phyloP scores from a whole-genome alignment of 2,329 filamentous ascomycete species.

The Calonectria honghensis region DNA sequence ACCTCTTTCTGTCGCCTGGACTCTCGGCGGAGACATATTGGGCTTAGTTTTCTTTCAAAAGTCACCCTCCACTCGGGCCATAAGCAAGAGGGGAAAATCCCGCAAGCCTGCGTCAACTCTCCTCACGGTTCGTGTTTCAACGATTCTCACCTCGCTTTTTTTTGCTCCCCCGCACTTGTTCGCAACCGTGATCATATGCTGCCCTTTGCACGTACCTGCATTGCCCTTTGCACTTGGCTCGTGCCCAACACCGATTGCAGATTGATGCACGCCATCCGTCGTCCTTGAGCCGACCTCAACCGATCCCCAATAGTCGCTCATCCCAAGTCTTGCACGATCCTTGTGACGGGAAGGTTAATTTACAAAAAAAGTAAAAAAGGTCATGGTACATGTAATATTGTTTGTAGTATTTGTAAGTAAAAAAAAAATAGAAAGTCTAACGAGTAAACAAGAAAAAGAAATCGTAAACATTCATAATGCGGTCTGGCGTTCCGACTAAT shows the following conservation, averaged over 20 bases:
- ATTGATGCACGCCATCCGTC: conserved; percentile 9
- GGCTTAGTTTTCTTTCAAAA: conserved; percentile 23
- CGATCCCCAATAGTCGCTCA: neutral
- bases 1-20: conserved; percentile 24
- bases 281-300: neutral
- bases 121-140: conserved; percentile 19
- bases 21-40: conserved; percentile 20
- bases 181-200: conserved; percentile 26
- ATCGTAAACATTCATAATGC: conserved; percentile 28
- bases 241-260: conserved; percentile 9
- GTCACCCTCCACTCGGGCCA: conserved; percentile 25
- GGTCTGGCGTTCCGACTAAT: conserved; percentile 23
- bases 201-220: conserved; percentile 22
- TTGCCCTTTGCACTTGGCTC: conserved; percentile 17
- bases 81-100: conserved; percentile 23
- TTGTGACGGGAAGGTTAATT: neutral
- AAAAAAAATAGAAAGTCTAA: neutral
- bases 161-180: conserved; percentile 10
- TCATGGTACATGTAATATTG: conserved; percentile 3
- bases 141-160: conserved; percentile 13
- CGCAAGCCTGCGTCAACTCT: conserved; percentile 18
- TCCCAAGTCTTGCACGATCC: neutral
- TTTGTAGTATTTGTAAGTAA: conserved; percentile 1
- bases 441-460: conserved; percentile 10
- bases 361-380: neutral